Percentiles rank a stretch among this genome's conserved stretches.
Conservation (phyloP, 129 eudicot species). For the Daucus carota region DH1_v3.0 NC_030382.2:46064501-46065000, state of each 20-base stretch:
- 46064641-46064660: constrained; percentile 94
- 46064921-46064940: no score
- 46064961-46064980: no score
- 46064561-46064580: background rate
- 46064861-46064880: background rate
- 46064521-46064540: background rate
- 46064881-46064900: background rate
- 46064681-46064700: constrained; percentile 85
- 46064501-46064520: background rate
- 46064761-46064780: background rate
- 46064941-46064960: no score
- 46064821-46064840: background rate
- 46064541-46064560: background rate
- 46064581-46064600: background rate
- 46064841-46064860: no score
- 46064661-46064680: constrained; percentile 80
- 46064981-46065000: background rate
- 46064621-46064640: constrained; percentile 36
- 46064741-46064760: constrained; percentile 7
- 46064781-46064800: background rate
- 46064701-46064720: constrained; percentile 63
- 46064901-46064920: no score
- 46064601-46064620: background rate
- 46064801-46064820: background rate
- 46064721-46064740: constrained; percentile 38